Conservation (phyloP, 2,329 filamentous ascomycete species). For the Talaromyces sp. region DNA sequence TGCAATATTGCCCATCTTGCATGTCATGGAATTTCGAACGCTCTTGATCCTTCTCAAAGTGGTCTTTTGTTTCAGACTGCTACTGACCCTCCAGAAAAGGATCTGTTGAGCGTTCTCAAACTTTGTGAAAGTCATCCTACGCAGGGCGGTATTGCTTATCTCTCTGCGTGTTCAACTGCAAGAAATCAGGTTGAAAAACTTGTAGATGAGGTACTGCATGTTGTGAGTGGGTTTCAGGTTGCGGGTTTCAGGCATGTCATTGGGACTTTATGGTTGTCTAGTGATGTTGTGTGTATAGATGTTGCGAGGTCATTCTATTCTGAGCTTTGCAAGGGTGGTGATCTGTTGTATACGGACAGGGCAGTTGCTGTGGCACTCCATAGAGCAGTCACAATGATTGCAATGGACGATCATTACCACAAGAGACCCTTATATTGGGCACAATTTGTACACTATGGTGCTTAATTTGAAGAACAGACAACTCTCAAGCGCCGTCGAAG, state of each 20-base stretch:
- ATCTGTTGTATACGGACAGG: background rate
- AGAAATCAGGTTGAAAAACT: conserved; percentile 5
- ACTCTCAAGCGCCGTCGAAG: too few relatives aligned
- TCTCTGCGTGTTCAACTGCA: conserved; percentile 44
- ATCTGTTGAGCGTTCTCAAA: conserved; percentile 18
- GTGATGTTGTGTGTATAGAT: background rate
- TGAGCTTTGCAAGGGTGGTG: background rate
- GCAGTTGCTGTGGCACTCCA: too few relatives aligned
- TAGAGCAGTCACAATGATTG: too few relatives aligned
- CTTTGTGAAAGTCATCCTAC: background rate
- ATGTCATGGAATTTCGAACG: conserved; percentile 36
- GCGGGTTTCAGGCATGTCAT: conserved; percentile 2
- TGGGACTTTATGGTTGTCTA: background rate
- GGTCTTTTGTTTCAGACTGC: conserved; percentile 32
- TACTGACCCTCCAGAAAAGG: background rate
- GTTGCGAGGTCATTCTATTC: background rate
- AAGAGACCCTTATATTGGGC: too few relatives aligned
- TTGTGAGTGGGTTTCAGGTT: conserved; percentile 1
- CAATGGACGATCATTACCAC: too few relatives aligned
- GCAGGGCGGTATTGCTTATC: conserved; percentile 33
- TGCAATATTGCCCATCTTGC: conserved; percentile 49
- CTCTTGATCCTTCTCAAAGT: conserved; percentile 27
- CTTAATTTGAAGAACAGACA: too few relatives aligned
- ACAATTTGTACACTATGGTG: too few relatives aligned
- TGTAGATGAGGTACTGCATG: background rate